These are phyloP conservation scores for Tolypocladium cylindrosporum DNA, from an alignment of 2,329 filamentous ascomycete species.

Conservation along the genomic window DNA sequence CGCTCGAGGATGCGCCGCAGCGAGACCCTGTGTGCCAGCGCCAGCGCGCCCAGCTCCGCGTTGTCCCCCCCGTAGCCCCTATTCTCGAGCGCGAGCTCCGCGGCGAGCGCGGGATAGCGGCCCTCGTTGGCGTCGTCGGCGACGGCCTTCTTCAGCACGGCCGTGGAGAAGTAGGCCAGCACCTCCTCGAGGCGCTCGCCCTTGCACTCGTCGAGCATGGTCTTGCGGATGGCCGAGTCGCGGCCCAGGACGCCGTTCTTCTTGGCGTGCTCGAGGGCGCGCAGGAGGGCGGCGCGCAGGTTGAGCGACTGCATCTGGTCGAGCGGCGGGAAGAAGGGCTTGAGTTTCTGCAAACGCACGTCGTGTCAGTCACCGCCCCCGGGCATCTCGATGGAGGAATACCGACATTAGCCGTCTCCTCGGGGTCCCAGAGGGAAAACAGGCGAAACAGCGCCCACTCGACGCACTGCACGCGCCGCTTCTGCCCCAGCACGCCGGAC, in stretches of 20 bases:
- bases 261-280: conserved; percentile 75
- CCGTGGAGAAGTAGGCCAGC: conserved; percentile 72
- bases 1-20: conserved; percentile 47
- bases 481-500: conserved; percentile 62
- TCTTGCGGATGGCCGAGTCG: conserved; percentile 76
- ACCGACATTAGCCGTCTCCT: conserved; percentile 61
- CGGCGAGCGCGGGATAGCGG: conserved; percentile 36
- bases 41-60: conserved; percentile 50
- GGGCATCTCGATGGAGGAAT: too few species aligned
- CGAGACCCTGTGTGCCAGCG: conserved; percentile 63
- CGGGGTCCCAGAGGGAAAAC: conserved; percentile 73
- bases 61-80: conserved; percentile 46
- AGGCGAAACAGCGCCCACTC: conserved; percentile 91
- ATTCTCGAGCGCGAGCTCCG: conserved; percentile 48
- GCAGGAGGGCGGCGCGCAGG: conserved; percentile 72
- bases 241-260: conserved; percentile 75
- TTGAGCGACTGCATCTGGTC: conserved; percentile 89
- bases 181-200: conserved; percentile 85
- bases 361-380: too few species aligned
- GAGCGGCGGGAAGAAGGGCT: conserved; percentile 80
- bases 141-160: conserved; percentile 64
- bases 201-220: conserved; percentile 93
- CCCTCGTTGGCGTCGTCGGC: conserved; percentile 28
- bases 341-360: conserved; percentile 60
- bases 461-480: conserved; percentile 68